These are phyloP conservation scores for Carex parvula DNA, from an alignment of 176 grass and related monocot genomes.

Conservation along the genomic window DNA sequence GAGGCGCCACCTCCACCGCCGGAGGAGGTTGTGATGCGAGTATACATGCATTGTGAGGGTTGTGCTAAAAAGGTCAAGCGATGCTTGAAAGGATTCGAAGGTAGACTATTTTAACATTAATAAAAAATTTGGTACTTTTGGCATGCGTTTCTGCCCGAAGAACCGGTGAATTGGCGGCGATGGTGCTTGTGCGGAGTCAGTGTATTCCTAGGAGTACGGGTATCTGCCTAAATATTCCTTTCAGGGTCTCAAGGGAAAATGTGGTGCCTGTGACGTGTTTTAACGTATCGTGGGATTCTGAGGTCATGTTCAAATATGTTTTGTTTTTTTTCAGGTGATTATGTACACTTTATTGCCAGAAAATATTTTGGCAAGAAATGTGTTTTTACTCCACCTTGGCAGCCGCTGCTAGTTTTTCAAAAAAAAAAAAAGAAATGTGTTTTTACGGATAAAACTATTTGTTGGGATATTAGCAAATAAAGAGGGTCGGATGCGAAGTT, in stretches of 20 bases:
- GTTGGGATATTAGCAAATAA: neutral
- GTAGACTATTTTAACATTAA: slow-evolving; percentile 29
- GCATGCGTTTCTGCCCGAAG: neutral
- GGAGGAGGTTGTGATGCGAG: slow-evolving; percentile 94
- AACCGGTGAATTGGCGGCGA: neutral
- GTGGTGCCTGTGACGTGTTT: neutral
- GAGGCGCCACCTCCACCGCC: slow-evolving; percentile 48
- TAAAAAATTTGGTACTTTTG: neutral
- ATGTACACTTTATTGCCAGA: neutral
- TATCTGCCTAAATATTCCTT: neutral
- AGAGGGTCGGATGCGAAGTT: neutral
- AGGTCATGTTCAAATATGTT: neutral
- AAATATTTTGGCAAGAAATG: neutral
- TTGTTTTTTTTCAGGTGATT: neutral
- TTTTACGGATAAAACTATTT: neutral
- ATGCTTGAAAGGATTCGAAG: slow-evolving; percentile 64
- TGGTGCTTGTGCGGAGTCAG: neutral
- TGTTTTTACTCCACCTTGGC: too few species aligned
- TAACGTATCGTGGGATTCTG: neutral
- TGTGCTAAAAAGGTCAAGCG: slow-evolving; percentile 85
- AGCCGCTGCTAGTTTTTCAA: too few species aligned
- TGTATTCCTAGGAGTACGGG: neutral
- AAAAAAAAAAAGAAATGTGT: too few species aligned
- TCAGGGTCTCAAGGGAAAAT: neutral
- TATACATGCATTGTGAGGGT: slow-evolving; percentile 99